A percentile compares a stretch with the other conserved stretches of the same genome.
Evolutionary conservation across 305 asterid species (phyloP).

Genomic region (Fraxinus dipetala): DNA sequence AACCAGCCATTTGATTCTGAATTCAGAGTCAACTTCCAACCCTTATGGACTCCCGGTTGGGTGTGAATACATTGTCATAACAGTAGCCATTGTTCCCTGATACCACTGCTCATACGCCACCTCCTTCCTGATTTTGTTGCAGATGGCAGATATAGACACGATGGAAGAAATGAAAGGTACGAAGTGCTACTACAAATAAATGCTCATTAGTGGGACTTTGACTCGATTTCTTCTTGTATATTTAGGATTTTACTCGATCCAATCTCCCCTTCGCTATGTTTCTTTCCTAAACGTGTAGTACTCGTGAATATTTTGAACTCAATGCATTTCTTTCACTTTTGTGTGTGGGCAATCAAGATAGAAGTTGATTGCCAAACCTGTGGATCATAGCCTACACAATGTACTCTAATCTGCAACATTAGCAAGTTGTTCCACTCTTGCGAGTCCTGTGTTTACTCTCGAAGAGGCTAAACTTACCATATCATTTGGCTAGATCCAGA

Average conservation of each 20-base stretch:
- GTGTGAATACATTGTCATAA: conserved; percentile 84
- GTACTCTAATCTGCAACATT: too few relatives aligned
- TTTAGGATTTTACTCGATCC: conserved; percentile 36
- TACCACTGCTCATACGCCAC: conserved; percentile 57
- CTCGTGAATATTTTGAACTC: conserved; percentile 16
- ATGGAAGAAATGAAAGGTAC: conserved; percentile 68
- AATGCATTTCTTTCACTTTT: too few relatives aligned
- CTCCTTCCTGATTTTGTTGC: conserved; percentile 87
- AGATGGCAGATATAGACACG: conserved; percentile 60
- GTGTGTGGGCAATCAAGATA: too few relatives aligned
- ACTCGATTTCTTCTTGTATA: conserved; percentile 37
- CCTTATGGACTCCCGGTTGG: conserved; percentile 78
- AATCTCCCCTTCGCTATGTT: conserved; percentile 40
- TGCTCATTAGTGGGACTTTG: conserved; percentile 3
- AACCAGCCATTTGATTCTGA: conserved; percentile 39
- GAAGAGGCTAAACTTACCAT: too few relatives aligned
- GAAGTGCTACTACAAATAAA: conserved; percentile 12
- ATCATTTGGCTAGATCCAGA: too few relatives aligned
- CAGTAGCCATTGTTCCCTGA: conserved; percentile 92
- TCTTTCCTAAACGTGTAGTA: not conserved
- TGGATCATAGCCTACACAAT: too few relatives aligned
- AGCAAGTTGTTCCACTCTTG: too few relatives aligned
- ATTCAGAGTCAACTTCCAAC: conserved; percentile 37
- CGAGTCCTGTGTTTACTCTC: too few relatives aligned
- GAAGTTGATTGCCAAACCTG: too few relatives aligned